phyloP scores from a whole-genome alignment of 1,284 basidiomycete species.

The Pyrrhoderma lamaoense region DNA sequence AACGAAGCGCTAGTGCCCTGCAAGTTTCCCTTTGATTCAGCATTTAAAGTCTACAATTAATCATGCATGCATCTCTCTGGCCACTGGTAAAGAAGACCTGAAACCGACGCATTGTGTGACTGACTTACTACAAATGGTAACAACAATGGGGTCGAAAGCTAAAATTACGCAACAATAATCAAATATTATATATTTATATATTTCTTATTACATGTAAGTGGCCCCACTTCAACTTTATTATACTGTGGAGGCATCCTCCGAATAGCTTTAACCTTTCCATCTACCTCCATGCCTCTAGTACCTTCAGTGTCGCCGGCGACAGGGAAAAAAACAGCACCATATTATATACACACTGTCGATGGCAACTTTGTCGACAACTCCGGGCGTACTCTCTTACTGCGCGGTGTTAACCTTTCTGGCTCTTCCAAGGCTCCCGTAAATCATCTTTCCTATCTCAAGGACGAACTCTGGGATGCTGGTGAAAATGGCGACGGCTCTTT shows the following conservation, averaged over 20 bases:
- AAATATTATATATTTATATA: too few relatives aligned
- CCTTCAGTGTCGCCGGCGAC: constrained; percentile 64
- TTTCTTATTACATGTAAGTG: too few relatives aligned
- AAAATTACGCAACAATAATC: too few relatives aligned
- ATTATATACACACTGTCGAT: constrained; percentile 63
- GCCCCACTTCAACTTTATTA: too few relatives aligned
- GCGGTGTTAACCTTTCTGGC: constrained; percentile 91
- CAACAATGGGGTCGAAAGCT: too few relatives aligned
- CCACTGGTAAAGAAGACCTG: too few relatives aligned
- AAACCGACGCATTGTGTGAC: too few relatives aligned
- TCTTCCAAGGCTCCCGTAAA: constrained; percentile 78
- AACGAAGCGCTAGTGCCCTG: too few relatives aligned
- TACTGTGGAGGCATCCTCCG: background rate
- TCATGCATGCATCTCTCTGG: too few relatives aligned
- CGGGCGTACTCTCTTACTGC: constrained; percentile 79
- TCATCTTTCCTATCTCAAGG: constrained; percentile 57
- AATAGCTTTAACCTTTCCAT: background rate
- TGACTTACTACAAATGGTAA: too few relatives aligned
- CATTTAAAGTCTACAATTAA: too few relatives aligned
- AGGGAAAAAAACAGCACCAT: constrained; percentile 41
- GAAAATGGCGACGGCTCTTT: constrained; percentile 72
- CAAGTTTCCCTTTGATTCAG: too few relatives aligned
- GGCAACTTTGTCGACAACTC: constrained; percentile 78
- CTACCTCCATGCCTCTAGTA: constrained; percentile 45
- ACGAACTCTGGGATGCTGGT: constrained; percentile 87